phyloP scores from a whole-genome alignment of 1,284 basidiomycete species.

The Anthracocystis panici-leucophaei region DNA sequence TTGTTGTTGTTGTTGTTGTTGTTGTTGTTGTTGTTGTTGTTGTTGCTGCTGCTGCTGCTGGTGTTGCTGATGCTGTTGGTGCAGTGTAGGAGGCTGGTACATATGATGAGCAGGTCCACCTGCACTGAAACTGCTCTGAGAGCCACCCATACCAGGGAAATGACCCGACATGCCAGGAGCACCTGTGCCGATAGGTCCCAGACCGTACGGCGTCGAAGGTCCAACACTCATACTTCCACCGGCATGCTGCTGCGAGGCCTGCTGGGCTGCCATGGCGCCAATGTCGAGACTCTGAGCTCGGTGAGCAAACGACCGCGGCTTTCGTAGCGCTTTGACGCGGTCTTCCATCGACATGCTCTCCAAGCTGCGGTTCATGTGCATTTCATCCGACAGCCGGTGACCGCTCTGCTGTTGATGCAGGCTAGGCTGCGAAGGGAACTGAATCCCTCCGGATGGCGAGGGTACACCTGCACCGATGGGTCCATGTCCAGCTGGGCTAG shows the following conservation, averaged over 20 bases:
- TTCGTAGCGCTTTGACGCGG: conserved; percentile 52
- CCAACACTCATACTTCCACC: conserved; percentile 42
- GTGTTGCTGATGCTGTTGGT: conserved; percentile 15
- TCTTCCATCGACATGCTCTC: conserved; percentile 59
- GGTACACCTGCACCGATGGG: conserved; percentile 19
- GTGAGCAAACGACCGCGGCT: conserved; percentile 61
- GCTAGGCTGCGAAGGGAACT: conserved; percentile 50
- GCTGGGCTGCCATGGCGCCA: conserved; percentile 56
- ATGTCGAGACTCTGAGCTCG: conserved; percentile 65
- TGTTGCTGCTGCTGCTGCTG: conserved; percentile 22
- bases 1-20: no score
- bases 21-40: no score
- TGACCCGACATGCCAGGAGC: conserved; percentile 27
- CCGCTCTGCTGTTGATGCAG: conserved; percentile 40
- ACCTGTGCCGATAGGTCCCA: conserved; percentile 52
- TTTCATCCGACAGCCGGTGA: conserved; percentile 52
- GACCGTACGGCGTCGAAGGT: conserved; percentile 43
- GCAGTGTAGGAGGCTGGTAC: conserved; percentile 25
- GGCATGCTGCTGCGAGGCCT: conserved; percentile 45
- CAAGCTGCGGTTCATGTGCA: conserved; percentile 41
- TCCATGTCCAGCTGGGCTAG: conserved; percentile 32
- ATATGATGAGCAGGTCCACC: conserved; percentile 23
- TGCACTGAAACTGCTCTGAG: conserved; percentile 23
- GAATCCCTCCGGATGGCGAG: conserved; percentile 34
- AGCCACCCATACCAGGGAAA: conserved; percentile 41